Evolutionary conservation across 169 alveolate species (phyloP), one percentile per base, ranked within the genome.

Genomic region (Plasmodium gallinaceum): DNA sequence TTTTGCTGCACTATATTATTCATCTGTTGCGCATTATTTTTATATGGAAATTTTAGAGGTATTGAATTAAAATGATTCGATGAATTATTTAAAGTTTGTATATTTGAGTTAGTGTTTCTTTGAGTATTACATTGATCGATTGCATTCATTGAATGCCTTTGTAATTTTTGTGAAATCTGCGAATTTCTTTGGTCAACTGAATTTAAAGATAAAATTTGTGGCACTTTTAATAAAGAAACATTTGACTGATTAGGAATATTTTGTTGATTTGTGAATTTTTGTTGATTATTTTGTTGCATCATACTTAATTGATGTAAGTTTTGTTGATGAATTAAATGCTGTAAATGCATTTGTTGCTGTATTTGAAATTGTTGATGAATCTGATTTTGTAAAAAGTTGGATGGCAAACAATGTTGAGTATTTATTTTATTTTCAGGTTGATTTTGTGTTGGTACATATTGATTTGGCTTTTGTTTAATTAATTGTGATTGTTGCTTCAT

Each of bases 311-410:
- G 85, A 32, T 66, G 80, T 8, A 68, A 6, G 39, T 83, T 83
- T 46, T 83, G 85, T 46, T 83, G 85, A 12, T 83, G 76, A 10
- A 83, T 14, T 51, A 83, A 68, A 7, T 83, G 91, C 48, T 83
- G 91, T 16, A 83, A 68, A 54, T 83, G 80, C 71, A 83, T 43
- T 48, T 83, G 91, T 18, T 83, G 91, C 32, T 83, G 91, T 0
- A 68, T 68, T 54, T 68, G 91, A 58, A 37, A 68, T 9, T 83
- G 91, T 12, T 68, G 80, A 16, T 83, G 91, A 16, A 83, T 22
- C 22, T 54, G 83, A 57, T 83, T 83, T 32, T 57, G 91, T 62
- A 83, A 39, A 32, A 83, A 46, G 39, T 83, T 83, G 6, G 76
- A 24, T 24, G 85, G 52, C 45, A 68, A 16, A 26, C 32, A 42